Evolutionary conservation across 202 grass and related monocot species (phyloP).

Genomic region (Hordeum pubiflorum): DNA sequence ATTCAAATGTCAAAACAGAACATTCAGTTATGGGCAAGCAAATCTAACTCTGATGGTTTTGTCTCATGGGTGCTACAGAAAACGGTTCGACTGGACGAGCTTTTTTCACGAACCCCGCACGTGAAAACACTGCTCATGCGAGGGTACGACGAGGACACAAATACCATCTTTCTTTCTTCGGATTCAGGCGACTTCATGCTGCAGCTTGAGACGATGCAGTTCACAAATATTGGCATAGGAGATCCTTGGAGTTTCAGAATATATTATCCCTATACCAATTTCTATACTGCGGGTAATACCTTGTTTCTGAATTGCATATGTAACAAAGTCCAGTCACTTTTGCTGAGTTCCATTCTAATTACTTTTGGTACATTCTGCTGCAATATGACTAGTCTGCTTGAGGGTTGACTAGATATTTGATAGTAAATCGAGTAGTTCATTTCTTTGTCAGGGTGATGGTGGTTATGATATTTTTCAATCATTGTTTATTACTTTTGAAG

Average conservation of each 20-base stretch:
- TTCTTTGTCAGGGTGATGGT: too few species aligned
- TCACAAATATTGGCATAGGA: not conserved
- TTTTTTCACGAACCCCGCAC: not conserved
- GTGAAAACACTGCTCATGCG: not conserved
- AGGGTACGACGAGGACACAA: constrained; percentile 9
- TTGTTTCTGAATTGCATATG: not conserved
- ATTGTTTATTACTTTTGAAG: not conserved
- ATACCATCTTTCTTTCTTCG: not conserved
- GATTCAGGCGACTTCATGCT: not conserved
- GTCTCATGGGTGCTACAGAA: constrained; percentile 1
- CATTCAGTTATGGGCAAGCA: not conserved
- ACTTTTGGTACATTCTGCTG: not conserved
- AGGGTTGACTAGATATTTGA: not conserved
- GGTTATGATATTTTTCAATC: not conserved
- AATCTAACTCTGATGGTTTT: not conserved
- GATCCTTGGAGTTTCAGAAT: not conserved
- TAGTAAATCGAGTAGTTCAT: not conserved
- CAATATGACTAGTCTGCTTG: not conserved
- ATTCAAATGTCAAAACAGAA: not conserved
- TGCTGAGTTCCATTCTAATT: not conserved
- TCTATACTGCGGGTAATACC: not conserved
- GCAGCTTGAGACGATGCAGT: not conserved
- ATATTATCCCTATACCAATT: not conserved
- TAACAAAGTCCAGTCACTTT: not conserved
- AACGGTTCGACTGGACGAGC: not conserved